These are phyloP conservation scores for Coniophora puteana DNA, from an alignment of 1,284 basidiomycete genomes.

Conservation along the genomic window DNA sequence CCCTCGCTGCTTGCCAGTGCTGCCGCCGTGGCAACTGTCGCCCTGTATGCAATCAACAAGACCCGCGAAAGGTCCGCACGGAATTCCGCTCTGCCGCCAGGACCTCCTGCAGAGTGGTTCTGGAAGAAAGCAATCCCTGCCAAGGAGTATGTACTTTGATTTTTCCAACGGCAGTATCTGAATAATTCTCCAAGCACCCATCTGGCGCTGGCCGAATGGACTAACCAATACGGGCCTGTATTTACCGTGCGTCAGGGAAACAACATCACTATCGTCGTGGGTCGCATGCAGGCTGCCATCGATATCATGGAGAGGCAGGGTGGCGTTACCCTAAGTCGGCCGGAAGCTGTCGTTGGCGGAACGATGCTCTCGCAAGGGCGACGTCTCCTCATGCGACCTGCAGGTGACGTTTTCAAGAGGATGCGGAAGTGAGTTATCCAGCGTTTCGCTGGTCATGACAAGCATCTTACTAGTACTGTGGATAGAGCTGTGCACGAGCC, in stretches of 20 bases:
- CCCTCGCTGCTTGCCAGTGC: too few species aligned
- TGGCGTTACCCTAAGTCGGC: constrained; percentile 20
- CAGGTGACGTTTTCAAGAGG: constrained; percentile 17
- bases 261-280: constrained; percentile 19
- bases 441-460: not conserved
- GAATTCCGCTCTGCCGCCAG: constrained; percentile 21
- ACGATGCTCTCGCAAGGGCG: constrained; percentile 18
- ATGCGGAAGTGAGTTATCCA: constrained; percentile 18
- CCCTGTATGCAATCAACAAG: too few species aligned
- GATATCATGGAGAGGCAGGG: constrained; percentile 20
- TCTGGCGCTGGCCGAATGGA: constrained; percentile 16
- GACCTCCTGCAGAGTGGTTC: constrained; percentile 21
- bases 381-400: constrained; percentile 14
- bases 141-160: constrained; percentile 10
- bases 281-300: constrained; percentile 18
- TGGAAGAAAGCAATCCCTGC: constrained; percentile 16
- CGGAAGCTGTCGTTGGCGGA: constrained; percentile 17
- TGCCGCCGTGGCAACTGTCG: too few species aligned
- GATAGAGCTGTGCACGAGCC: constrained; percentile 48
- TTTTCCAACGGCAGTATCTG: not conserved
- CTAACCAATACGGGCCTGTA: constrained; percentile 27
- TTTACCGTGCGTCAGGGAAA: constrained; percentile 19
- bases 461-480: not conserved
- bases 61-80: too few species aligned
- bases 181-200: constrained; percentile 11